Evolutionary conservation across 1,139 yeast genomes (phyloP).

Genomic region (Taphrina sp.): DNA sequence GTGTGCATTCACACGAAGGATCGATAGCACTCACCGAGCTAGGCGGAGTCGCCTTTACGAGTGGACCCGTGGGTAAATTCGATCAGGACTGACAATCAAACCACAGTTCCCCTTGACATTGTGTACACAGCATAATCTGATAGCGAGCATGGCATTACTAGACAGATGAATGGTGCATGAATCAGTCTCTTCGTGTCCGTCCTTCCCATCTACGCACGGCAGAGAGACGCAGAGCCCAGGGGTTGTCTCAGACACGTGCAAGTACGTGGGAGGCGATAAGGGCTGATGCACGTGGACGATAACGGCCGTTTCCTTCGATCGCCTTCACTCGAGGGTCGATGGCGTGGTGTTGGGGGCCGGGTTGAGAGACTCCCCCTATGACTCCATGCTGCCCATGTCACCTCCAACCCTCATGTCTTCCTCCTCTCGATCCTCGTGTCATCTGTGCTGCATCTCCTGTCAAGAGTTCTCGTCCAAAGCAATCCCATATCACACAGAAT

Average conservation of each 20-base stretch:
- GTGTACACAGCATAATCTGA: too few relatives aligned
- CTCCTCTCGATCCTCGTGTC: background rate
- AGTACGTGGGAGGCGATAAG: too few relatives aligned
- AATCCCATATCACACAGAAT: constrained; percentile 44
- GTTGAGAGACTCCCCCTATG: too few relatives aligned
- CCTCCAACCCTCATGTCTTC: background rate
- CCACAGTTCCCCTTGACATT: too few relatives aligned
- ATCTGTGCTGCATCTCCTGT: background rate
- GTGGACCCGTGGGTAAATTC: constrained; percentile 1
- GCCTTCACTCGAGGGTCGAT: background rate
- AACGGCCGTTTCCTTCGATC: too few relatives aligned
- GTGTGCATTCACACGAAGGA: constrained; percentile 1
- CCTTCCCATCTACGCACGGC: too few relatives aligned
- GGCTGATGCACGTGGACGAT: too few relatives aligned
- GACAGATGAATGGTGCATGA: too few relatives aligned
- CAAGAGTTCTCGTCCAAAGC: background rate
- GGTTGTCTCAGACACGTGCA: too few relatives aligned
- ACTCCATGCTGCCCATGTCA: background rate
- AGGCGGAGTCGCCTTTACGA: constrained; percentile 22
- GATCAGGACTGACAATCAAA: constrained; percentile 19
- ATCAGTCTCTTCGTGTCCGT: too few relatives aligned
- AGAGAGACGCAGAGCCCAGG: too few relatives aligned
- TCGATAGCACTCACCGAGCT: constrained; percentile 15
- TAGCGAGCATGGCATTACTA: too few relatives aligned
- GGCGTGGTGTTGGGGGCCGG: background rate